Conservation (phyloP, 2,329 filamentous ascomycete genomes). For the Fusarium drepaniforme region DNA sequence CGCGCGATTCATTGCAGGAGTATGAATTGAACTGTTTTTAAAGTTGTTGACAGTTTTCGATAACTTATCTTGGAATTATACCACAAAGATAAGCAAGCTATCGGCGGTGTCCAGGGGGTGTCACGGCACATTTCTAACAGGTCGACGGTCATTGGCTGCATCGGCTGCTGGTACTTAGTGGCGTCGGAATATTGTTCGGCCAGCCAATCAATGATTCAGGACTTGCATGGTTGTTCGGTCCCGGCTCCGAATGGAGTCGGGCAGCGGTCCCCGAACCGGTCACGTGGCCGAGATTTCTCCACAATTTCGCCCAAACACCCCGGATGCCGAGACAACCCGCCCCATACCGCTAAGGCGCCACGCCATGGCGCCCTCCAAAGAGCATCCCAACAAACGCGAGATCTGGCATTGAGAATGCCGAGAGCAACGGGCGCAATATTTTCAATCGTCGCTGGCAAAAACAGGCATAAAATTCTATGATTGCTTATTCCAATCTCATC, state of each 20-base stretch:
- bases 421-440: background rate
- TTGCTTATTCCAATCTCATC: too few relatives aligned
- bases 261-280: conserved; percentile 23
- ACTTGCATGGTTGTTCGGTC: conserved; percentile 10
- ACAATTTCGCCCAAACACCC: conserved; percentile 5
- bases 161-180: conserved; percentile 13
- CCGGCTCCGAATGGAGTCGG: conserved; percentile 28
- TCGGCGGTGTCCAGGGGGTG: conserved; percentile 7
- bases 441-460: too few relatives aligned
- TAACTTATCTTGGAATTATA: conserved; percentile 9
- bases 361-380: conserved; percentile 3
- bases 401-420: background rate
- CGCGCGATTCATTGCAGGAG: conserved; percentile 24
- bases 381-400: conserved; percentile 10
- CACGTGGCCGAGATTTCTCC: conserved; percentile 23
- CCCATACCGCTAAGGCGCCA: conserved; percentile 14
- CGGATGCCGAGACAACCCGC: conserved; percentile 20
- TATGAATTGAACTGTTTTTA: background rate
- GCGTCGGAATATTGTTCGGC: conserved; percentile 19
- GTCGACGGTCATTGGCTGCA: conserved; percentile 16
- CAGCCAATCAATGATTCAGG: conserved; percentile 6
- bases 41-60: background rate
- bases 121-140: conserved; percentile 20
- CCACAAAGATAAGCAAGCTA: conserved; percentile 13
- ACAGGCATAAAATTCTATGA: too few relatives aligned